phyloP scores from a whole-genome alignment of 2,329 filamentous ascomycete species.

The Nemania abortiva region DNA sequence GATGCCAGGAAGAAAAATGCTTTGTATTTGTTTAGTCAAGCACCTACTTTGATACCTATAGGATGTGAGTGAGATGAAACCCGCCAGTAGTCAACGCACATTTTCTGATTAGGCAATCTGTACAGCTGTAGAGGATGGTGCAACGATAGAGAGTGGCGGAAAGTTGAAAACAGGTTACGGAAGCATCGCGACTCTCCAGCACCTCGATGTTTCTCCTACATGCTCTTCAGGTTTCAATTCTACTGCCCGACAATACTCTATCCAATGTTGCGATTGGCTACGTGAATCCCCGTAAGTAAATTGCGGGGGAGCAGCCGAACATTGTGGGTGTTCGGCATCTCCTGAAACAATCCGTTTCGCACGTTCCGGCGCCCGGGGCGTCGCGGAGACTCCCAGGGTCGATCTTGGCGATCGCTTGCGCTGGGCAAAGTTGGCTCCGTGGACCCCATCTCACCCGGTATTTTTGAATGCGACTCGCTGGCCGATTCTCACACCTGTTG shows the following conservation, averaged over 20 bases:
- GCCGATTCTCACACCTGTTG: constrained; percentile 32
- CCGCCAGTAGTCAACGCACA: too few species aligned
- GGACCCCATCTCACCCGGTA: neutral
- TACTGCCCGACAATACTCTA: neutral
- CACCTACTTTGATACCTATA: too few species aligned
- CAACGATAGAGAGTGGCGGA: neutral
- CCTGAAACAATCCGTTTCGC: constrained; percentile 33
- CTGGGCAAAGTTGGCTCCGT: neutral
- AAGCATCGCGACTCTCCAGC: constrained; percentile 3
- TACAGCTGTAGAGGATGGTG: neutral
- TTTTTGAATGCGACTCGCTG: constrained; percentile 38
- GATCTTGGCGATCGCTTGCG: constrained; percentile 32
- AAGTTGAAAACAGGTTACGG: neutral
- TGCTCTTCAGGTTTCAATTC: constrained; percentile 8
- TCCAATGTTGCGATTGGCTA: constrained; percentile 22
- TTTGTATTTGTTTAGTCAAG: too few species aligned
- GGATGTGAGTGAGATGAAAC: too few species aligned
- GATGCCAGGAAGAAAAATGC: too few species aligned
- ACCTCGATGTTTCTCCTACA: neutral
- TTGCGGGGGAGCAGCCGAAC: neutral
- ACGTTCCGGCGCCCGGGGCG: neutral
- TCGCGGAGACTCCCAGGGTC: neutral
- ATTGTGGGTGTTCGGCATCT: neutral
- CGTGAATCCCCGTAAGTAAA: neutral
- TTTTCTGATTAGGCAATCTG: too few species aligned